These are phyloP conservation scores for Spergularia bocconei DNA, from an alignment of 148 eudicot species.

Conservation along the genomic window DNA sequence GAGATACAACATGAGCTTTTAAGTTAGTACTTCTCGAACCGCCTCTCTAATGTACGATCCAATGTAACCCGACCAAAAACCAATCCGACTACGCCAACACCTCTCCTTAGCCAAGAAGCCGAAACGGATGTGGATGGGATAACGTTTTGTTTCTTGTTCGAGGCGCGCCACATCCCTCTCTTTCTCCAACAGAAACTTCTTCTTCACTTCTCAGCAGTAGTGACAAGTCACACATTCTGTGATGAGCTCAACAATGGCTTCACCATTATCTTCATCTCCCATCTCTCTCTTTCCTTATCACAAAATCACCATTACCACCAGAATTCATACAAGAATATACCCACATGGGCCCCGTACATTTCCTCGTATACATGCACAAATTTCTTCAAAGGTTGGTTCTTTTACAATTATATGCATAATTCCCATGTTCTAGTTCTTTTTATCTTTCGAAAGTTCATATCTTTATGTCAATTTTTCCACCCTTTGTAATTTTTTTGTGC, in stretches of 20 bases:
- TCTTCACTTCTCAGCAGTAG: too few relatives aligned
- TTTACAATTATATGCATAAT: not conserved
- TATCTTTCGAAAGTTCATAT: not conserved
- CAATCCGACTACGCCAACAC: too few relatives aligned
- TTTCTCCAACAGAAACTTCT: conserved; percentile 7
- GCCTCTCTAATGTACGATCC: too few relatives aligned
- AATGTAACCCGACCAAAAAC: too few relatives aligned
- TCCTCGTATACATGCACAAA: conserved; percentile 7
- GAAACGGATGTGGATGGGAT: not conserved
- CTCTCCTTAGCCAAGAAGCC: not conserved
- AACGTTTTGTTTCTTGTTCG: not conserved
- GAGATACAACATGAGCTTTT: too few relatives aligned
- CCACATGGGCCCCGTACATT: conserved; percentile 1
- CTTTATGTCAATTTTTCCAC: not conserved
- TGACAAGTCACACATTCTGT: not conserved
- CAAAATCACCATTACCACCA: conserved; percentile 3
- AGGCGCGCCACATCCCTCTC: not conserved
- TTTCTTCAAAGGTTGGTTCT: conserved; percentile 23
- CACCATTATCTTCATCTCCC: conserved; percentile 29
- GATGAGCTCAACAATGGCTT: conserved; percentile 40
- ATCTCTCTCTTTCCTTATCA: conserved; percentile 6
- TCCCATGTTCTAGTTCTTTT: not conserved
- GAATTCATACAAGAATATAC: conserved; percentile 12
- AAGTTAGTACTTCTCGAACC: too few relatives aligned
- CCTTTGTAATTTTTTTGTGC: not conserved